Conservation (phyloP, 1,139 yeast genomes). For the Yamadazyma conglobata region DNA sequence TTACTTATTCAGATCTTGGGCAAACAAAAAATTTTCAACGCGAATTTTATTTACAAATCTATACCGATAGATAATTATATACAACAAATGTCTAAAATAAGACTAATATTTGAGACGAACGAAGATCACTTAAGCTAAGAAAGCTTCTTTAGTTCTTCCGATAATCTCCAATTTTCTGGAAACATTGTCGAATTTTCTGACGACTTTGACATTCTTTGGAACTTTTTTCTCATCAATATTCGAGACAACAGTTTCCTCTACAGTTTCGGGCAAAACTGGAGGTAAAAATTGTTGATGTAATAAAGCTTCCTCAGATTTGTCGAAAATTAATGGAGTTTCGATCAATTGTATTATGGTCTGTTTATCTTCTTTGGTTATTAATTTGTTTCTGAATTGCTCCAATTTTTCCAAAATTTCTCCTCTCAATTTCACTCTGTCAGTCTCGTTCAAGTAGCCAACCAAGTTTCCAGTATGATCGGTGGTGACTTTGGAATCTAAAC, state of each 20-base stretch:
- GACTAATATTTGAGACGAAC: too few relatives aligned
- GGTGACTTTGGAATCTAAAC: conserved; percentile 23
- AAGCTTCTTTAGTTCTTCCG: conserved; percentile 39
- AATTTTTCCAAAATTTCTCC: conserved; percentile 20
- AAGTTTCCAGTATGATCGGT: conserved; percentile 29
- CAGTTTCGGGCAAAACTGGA: conserved; percentile 29
- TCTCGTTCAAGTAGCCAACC: conserved; percentile 19
- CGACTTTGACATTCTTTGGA: conserved; percentile 32
- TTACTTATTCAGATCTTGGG: too few relatives aligned
- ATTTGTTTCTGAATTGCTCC: conserved; percentile 18
- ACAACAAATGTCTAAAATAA: too few relatives aligned
- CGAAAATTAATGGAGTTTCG: conserved; percentile 35
- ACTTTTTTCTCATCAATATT: conserved; percentile 25
- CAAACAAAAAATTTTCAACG: conserved; percentile 5
- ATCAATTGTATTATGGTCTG: conserved; percentile 24
- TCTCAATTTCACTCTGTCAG: conserved; percentile 18
- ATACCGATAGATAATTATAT: too few relatives aligned
- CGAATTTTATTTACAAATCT: conserved; percentile 5
- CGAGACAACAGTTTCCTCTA: conserved; percentile 34
- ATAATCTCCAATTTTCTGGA: conserved; percentile 26
- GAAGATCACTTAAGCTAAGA: too few relatives aligned
- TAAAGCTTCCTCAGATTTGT: conserved; percentile 19
- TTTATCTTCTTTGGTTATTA: conserved; percentile 27
- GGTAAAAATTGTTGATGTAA: conserved; percentile 31
- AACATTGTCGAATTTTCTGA: conserved; percentile 31